Evolutionary conservation across 805 yeast species (phyloP).

Genomic region (Candida pseudoglaebosa): DNA sequence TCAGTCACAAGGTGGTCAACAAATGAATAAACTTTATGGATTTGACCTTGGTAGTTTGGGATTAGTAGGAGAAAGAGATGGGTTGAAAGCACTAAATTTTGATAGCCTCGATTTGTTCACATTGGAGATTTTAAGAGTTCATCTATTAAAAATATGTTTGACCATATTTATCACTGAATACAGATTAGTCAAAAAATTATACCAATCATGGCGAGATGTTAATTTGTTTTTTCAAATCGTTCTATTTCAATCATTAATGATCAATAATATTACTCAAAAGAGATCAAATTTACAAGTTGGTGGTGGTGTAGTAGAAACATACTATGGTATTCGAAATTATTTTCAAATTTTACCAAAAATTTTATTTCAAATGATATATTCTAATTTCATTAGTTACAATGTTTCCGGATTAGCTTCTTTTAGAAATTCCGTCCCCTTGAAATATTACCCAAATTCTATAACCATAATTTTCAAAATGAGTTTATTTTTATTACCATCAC

Average conservation of each 20-base stretch:
- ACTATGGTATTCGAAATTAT: constrained; percentile 8
- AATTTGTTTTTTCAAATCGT: not conserved
- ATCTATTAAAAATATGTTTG: constrained; percentile 15
- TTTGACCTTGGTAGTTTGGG: constrained; percentile 13
- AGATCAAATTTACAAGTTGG: constrained; percentile 4
- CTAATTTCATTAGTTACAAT: constrained; percentile 8
- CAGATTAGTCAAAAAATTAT: constrained; percentile 4
- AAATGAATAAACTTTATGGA: constrained; percentile 5
- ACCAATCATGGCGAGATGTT: constrained; percentile 6
- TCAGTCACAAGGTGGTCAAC: constrained; percentile 2
- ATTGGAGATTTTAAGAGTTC: constrained; percentile 14
- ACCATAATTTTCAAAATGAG: constrained; percentile 27
- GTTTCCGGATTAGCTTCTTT: constrained; percentile 8
- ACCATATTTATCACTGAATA: constrained; percentile 5
- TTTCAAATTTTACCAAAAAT: constrained; percentile 4
- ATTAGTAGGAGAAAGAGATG: constrained; percentile 8
- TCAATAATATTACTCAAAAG: constrained; percentile 1
- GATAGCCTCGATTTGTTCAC: constrained; percentile 14
- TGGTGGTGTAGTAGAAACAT: constrained; percentile 4
- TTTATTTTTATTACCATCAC: constrained; percentile 27
- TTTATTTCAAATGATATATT: constrained; percentile 9
- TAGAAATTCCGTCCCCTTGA: constrained; percentile 9
- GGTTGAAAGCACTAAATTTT: constrained; percentile 13
- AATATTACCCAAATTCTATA: constrained; percentile 25
- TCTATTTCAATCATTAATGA: not conserved